Conservation (phyloP, 2,329 filamentous ascomycete genomes). For the Colletotrichum sp. region DNA sequence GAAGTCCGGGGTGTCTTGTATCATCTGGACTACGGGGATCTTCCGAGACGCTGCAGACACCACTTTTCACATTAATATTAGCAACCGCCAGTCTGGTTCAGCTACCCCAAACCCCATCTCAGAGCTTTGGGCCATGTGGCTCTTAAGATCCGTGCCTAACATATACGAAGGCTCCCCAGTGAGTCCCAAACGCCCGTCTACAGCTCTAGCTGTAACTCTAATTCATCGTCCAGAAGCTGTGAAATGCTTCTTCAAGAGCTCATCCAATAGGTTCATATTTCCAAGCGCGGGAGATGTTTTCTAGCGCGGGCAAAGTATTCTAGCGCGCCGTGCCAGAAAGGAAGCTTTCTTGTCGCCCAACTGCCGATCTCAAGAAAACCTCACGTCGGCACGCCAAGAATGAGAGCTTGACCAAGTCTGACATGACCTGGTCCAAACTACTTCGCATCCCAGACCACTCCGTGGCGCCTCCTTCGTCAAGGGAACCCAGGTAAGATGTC, state of each 20-base stretch:
- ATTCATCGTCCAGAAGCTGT: background rate
- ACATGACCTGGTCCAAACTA: background rate
- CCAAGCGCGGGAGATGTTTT: background rate
- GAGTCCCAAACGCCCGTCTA: background rate
- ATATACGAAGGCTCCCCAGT: background rate
- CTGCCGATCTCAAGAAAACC: background rate
- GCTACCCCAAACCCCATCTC: background rate
- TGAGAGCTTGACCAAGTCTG: background rate
- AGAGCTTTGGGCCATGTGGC: background rate
- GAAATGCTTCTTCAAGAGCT: background rate
- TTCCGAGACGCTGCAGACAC: constrained; percentile 1
- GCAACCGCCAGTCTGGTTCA: background rate
- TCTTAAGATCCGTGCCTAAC: background rate
- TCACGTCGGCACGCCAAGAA: background rate
- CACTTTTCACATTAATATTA: background rate
- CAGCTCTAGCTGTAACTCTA: background rate
- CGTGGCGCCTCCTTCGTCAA: background rate
- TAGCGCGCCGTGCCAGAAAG: background rate
- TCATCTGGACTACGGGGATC: background rate
- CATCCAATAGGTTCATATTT: background rate
- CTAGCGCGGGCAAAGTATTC: background rate
- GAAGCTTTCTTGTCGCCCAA: constrained; percentile 9
- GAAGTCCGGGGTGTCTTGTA: background rate
- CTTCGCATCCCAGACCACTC: background rate
- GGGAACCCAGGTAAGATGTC: background rate